A percentile compares a stretch with the other conserved stretches of the same genome.
Conservation (phyloP, 306 rosid species). For the Malus asiatica region DNA sequence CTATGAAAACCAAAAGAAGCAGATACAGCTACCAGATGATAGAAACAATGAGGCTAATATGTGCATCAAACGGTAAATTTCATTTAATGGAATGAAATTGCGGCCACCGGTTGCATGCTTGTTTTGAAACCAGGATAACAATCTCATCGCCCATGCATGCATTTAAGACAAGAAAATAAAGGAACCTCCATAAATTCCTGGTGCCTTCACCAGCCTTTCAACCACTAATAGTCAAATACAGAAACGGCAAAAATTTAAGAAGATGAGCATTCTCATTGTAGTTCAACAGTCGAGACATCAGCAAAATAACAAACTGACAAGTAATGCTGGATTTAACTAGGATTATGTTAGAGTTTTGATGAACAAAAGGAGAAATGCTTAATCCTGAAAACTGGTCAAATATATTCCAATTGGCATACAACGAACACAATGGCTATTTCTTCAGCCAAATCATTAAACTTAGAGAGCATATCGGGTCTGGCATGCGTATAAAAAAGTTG, state of each 20-base stretch:
- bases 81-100: not conserved
- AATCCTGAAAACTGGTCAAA: not conserved
- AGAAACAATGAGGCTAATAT: not conserved
- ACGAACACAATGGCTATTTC: not conserved
- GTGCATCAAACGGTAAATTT: not conserved
- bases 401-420: not conserved
- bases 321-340: not conserved
- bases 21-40: not conserved
- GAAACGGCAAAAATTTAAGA: not conserved
- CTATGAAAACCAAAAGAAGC: not conserved
- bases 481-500: not conserved
- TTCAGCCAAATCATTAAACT: not conserved
- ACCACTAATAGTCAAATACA: not conserved
- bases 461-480: not conserved
- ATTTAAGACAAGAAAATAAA: not conserved
- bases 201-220: not conserved
- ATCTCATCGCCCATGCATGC: not conserved
- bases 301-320: not conserved
- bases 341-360: not conserved
- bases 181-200: not conserved
- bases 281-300: not conserved
- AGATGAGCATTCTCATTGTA: not conserved
- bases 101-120: not conserved
- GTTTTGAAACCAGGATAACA: not conserved
- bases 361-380: too few species aligned